These are phyloP conservation scores for Macadamia tetraphylla DNA, from an alignment of 164 flowering plant genomes.

Conservation along the genomic window DNA sequence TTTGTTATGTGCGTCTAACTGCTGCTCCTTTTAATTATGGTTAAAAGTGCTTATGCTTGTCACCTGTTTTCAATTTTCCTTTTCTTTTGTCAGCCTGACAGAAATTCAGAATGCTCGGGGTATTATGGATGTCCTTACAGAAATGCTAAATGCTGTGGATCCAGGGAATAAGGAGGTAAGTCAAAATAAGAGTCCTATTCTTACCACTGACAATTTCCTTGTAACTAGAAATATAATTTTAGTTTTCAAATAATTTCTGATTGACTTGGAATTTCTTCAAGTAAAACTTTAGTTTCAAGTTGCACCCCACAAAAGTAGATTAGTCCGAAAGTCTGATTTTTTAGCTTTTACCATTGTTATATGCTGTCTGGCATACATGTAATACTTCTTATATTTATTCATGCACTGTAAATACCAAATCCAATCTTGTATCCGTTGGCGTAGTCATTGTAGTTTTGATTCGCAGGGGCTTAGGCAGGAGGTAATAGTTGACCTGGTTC, in stretches of 20 bases:
- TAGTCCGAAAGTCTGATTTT: no score
- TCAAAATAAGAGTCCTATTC: neutral
- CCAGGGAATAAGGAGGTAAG: conserved; percentile 48
- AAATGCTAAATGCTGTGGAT: conserved; percentile 92
- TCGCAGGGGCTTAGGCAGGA: conserved; percentile 85
- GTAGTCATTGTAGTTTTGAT: conserved; percentile 10
- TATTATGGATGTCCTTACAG: conserved; percentile 95
- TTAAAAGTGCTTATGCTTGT: neutral
- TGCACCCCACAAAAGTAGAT: no score
- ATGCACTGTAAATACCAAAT: neutral
- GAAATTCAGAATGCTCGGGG: conserved; percentile 98
- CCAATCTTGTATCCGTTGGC: neutral
- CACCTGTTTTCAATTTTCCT: neutral
- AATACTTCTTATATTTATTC: neutral
- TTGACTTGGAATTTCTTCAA: no score
- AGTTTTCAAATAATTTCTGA: no score
- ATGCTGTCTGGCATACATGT: neutral
- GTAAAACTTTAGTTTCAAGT: no score
- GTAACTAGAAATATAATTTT: no score
- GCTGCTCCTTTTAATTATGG: conserved; percentile 6
- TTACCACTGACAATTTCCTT: no score
- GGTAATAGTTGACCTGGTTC: conserved; percentile 89
- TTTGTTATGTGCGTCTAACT: neutral
- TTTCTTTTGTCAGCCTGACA: conserved; percentile 46
- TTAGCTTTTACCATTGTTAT: no score